A percentile compares a stretch with the other conserved stretches of the same genome.
phyloP scores from a whole-genome alignment of 345 rosid genomes.

The Populus nigra region DNA sequence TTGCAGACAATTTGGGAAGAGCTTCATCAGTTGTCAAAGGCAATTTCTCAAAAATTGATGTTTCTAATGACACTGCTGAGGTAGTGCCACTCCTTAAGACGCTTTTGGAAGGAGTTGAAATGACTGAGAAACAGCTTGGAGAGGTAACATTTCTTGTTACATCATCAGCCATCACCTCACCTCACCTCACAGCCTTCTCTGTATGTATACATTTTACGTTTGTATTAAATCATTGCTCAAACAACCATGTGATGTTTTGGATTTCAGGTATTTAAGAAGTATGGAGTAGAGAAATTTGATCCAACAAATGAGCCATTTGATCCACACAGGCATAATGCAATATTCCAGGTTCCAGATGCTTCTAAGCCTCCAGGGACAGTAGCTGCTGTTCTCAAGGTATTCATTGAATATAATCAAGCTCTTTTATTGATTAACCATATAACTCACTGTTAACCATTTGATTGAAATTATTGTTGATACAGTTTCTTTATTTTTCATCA shows the following conservation, averaged over 20 bases:
- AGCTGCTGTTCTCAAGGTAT: constrained; percentile 84
- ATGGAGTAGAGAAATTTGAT: constrained; percentile 67
- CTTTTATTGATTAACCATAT: neutral
- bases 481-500: neutral
- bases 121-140: constrained; percentile 93
- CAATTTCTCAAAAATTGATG: constrained; percentile 64
- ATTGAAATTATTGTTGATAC: neutral
- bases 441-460: neutral
- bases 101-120: constrained; percentile 90
- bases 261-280: constrained; percentile 68
- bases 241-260: neutral
- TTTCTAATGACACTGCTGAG: constrained; percentile 54
- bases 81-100: constrained; percentile 68
- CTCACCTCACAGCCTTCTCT: neutral
- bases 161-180: neutral
- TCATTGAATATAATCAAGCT: neutral
- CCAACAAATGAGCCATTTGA: constrained; percentile 81
- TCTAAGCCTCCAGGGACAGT: constrained; percentile 82
- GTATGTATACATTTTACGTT: neutral
- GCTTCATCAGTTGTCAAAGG: constrained; percentile 85
- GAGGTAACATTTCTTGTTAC: constrained; percentile 42
- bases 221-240: constrained; percentile 9
- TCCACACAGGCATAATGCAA: constrained; percentile 86
- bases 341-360: constrained; percentile 71
- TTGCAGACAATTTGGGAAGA: constrained; percentile 87